These are phyloP conservation scores for Hysterium pulicare DNA, from an alignment of 2,329 filamentous ascomycete species.

Conservation along the genomic window DNA sequence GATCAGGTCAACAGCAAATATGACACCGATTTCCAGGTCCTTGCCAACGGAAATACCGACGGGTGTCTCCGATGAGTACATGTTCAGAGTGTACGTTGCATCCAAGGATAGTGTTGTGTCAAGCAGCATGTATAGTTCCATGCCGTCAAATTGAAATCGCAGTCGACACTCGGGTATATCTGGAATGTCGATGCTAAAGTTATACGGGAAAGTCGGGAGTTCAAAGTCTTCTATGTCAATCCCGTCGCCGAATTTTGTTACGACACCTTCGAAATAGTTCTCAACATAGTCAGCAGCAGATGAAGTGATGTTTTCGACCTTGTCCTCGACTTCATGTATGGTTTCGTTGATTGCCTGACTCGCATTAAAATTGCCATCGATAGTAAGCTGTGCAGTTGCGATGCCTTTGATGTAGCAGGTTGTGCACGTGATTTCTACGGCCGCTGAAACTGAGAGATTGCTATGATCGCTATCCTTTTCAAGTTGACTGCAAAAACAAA, in stretches of 20 bases:
- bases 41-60: slow-evolving; percentile 42
- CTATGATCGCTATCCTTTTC: slow-evolving; percentile 2
- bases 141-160: slow-evolving; percentile 47
- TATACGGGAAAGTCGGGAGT: slow-evolving; percentile 15
- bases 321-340: slow-evolving; percentile 11
- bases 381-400: slow-evolving; percentile 43
- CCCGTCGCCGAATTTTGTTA: slow-evolving; percentile 15
- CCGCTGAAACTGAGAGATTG: slow-evolving; percentile 15
- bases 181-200: slow-evolving; percentile 40
- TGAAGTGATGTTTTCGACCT: slow-evolving; percentile 17
- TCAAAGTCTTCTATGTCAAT: slow-evolving; percentile 17
- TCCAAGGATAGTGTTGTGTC: slow-evolving; percentile 43
- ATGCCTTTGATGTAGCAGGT: slow-evolving; percentile 52
- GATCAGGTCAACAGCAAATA: slow-evolving; percentile 53
- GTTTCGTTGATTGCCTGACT: slow-evolving; percentile 15
- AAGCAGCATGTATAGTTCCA: slow-evolving; percentile 53
- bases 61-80: slow-evolving; percentile 47
- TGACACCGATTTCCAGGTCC: slow-evolving; percentile 44
- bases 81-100: slow-evolving; percentile 47
- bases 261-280: slow-evolving; percentile 8
- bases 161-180: slow-evolving; percentile 45
- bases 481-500: neutral
- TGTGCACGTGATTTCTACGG: slow-evolving; percentile 46
- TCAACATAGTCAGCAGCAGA: slow-evolving; percentile 11
- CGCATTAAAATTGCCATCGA: slow-evolving; percentile 43